phyloP scores from a whole-genome alignment of 176 grass and related monocot genomes.

The Cocos nucifera region DNA sequence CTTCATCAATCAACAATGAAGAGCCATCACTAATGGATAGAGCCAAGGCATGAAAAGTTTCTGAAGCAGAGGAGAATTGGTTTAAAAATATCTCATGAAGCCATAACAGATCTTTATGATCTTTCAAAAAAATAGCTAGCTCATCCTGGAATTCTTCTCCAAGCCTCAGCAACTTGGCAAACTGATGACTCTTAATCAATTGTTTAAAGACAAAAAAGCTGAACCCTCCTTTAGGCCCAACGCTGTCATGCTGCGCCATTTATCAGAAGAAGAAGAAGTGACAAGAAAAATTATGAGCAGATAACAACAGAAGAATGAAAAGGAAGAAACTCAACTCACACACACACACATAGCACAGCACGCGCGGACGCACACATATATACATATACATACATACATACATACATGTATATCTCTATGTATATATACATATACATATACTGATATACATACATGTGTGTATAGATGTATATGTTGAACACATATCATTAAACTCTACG shows the following conservation, averaged over 20 bases:
- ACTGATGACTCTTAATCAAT: constrained; percentile 38
- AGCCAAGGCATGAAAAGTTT: constrained; percentile 64
- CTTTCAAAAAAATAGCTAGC: constrained; percentile 76
- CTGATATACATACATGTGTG: no score
- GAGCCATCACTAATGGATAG: constrained; percentile 20
- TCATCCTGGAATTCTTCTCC: constrained; percentile 98
- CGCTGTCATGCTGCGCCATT: constrained; percentile 82
- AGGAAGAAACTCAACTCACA: no score
- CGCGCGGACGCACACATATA: no score
- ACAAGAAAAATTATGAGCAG: no score
- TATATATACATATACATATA: no score
- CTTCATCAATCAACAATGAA: constrained; percentile 11
- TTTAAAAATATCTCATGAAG: constrained; percentile 85
- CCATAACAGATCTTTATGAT: constrained; percentile 67
- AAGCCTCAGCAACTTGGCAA: constrained; percentile 80
- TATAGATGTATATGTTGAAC: no score
- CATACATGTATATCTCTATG: no score
- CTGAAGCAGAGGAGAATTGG: constrained; percentile 68
- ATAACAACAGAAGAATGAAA: no score
- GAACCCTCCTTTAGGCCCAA: constrained; percentile 87
- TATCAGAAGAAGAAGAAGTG: neutral
- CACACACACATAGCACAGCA: no score
- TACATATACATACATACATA: no score
- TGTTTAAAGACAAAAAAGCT: constrained; percentile 87
- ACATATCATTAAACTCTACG: neutral